Conservation (phyloP, 495 filamentous ascomycete species). For the Parathielavia appendiculata region DNA sequence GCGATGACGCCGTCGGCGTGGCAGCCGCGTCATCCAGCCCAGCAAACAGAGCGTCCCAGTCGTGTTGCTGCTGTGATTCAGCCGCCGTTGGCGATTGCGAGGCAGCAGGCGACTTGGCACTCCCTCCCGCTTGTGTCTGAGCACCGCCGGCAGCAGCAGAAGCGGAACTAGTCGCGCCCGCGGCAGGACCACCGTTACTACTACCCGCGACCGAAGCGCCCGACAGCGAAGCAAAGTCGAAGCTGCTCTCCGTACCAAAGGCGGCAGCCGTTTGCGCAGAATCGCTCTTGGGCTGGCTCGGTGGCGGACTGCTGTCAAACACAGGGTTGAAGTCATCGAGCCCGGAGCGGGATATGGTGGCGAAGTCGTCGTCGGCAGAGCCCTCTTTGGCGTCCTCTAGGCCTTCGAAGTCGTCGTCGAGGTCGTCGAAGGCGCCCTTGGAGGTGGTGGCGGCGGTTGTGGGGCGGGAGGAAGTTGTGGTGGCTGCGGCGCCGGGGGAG, state of each 20-base stretch:
- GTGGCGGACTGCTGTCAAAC: constrained; percentile 55
- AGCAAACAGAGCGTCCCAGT: constrained; percentile 95
- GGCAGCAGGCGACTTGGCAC: not conserved
- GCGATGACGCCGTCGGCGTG: constrained; percentile 29
- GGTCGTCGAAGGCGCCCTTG: constrained; percentile 58
- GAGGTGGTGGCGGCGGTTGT: constrained; percentile 24
- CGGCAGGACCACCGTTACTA: constrained; percentile 27
- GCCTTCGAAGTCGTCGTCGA: constrained; percentile 86
- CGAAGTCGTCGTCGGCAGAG: constrained; percentile 86
- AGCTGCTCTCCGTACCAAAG: constrained; percentile 46
- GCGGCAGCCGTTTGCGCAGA: constrained; percentile 32
- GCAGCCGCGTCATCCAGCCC: constrained; percentile 53
- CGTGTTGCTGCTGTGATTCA: constrained; percentile 57
- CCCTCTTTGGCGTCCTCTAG: constrained; percentile 85
- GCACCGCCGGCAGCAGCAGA: constrained; percentile 39
- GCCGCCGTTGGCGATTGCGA: constrained; percentile 13
- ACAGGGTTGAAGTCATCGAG: constrained; percentile 63
- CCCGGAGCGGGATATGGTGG: constrained; percentile 51
- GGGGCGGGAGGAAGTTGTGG: constrained; percentile 16
- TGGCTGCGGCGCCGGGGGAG: constrained; percentile 12
- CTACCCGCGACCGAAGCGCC: constrained; percentile 44
- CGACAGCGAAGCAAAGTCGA: constrained; percentile 44
- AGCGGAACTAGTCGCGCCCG: constrained; percentile 23
- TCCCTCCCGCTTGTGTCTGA: not conserved
- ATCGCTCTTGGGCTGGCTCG: constrained; percentile 49